These are phyloP conservation scores for Phyllosticta citriasiana DNA, from an alignment of 2,329 filamentous ascomycete species.

Conservation along the genomic window DNA sequence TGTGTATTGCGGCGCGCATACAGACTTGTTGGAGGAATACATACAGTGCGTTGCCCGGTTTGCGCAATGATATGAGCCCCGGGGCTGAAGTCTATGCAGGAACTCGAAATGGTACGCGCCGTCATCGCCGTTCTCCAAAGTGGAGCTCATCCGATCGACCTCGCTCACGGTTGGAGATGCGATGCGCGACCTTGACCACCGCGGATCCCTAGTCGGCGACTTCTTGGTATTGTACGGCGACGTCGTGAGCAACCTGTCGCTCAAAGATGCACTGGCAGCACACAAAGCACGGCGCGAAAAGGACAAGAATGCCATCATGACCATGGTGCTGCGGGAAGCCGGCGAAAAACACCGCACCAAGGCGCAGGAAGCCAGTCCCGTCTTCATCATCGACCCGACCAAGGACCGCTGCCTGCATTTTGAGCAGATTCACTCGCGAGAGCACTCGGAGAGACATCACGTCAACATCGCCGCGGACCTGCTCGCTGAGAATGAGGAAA, in stretches of 20 bases:
- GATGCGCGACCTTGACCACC: conserved; percentile 83
- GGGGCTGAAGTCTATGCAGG: conserved; percentile 21
- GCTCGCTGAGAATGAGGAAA: conserved; percentile 61
- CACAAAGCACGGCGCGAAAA: conserved; percentile 72
- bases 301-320: conserved; percentile 97
- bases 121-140: conserved; percentile 68
- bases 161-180: conserved; percentile 86
- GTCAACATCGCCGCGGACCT: conserved; percentile 69
- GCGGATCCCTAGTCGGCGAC: conserved; percentile 76
- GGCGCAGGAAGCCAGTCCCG: conserved; percentile 60
- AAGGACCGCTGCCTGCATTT: conserved; percentile 84
- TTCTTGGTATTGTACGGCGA: conserved; percentile 92
- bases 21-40: conserved; percentile 78
- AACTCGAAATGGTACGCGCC: conserved; percentile 63
- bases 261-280: conserved; percentile 67
- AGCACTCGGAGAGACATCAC: conserved; percentile 46
- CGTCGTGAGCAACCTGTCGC: conserved; percentile 76
- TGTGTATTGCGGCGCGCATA: conserved; percentile 82
- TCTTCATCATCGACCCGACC: conserved; percentile 76
- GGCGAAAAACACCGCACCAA: conserved; percentile 69
- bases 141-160: conserved; percentile 80
- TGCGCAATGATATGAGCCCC: conserved; percentile 11
- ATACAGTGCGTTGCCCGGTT: conserved; percentile 43
- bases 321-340: conserved; percentile 75
- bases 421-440: conserved; percentile 71